These are phyloP conservation scores for Ustilaginoidea virens DNA, from an alignment of 2,329 filamentous ascomycete species.

Conservation along the genomic window DNA sequence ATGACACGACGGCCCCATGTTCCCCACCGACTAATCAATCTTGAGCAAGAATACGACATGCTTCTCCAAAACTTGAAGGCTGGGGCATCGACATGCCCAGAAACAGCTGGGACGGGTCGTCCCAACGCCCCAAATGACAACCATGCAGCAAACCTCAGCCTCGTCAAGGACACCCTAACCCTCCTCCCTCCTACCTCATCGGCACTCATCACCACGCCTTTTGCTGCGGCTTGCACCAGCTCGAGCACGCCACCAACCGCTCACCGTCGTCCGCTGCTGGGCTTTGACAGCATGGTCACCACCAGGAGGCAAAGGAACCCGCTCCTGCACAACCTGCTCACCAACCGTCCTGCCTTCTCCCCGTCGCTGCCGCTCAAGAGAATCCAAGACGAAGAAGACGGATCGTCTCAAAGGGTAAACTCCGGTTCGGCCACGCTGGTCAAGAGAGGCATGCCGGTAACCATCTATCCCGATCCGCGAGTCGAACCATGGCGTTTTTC, in stretches of 20 bases:
- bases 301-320: slow-evolving; percentile 55
- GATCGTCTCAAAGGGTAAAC: slow-evolving; percentile 15
- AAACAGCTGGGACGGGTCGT: no score
- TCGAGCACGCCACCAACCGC: not conserved
- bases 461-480: slow-evolving; percentile 64
- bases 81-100: slow-evolving; percentile 6
- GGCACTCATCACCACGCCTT: slow-evolving; percentile 73
- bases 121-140: slow-evolving; percentile 19
- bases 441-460: slow-evolving; percentile 82
- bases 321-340: slow-evolving; percentile 87
- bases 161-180: slow-evolving; percentile 55
- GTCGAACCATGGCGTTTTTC: slow-evolving; percentile 54
- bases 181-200: slow-evolving; percentile 75
- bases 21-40: slow-evolving; percentile 58
- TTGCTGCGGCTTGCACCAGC: slow-evolving; percentile 49
- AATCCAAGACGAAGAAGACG: slow-evolving; percentile 24
- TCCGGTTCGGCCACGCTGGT: slow-evolving; percentile 55
- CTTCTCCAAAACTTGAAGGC: slow-evolving; percentile 46
- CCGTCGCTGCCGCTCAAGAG: slow-evolving; percentile 71
- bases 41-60: slow-evolving; percentile 72
- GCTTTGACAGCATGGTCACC: slow-evolving; percentile 33
- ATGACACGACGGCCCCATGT: slow-evolving; percentile 27
- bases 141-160: slow-evolving; percentile 54
- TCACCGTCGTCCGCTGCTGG: slow-evolving; percentile 37
- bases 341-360: slow-evolving; percentile 84